Percentiles rank a stretch among this genome's conserved stretches.
These are phyloP conservation scores for Teunomyces tritomae DNA, from an alignment of 805 yeast genomes.

Conservation along the genomic window DNA sequence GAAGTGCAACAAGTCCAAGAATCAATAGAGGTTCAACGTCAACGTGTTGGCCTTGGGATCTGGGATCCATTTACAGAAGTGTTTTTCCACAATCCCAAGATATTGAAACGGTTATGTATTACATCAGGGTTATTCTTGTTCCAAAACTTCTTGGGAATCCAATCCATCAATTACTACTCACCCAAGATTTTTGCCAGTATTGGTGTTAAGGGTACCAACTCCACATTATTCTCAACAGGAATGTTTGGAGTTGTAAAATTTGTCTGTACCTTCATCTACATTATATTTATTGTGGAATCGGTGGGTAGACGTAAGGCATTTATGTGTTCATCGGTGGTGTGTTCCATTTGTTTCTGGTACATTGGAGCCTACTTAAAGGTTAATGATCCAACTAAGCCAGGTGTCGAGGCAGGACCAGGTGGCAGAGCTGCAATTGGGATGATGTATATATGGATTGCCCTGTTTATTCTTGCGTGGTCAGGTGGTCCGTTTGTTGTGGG, in stretches of 20 bases:
- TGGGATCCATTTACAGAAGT: slow-evolving; percentile 35
- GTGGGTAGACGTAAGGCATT: slow-evolving; percentile 36
- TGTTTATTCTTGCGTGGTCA: slow-evolving; percentile 40
- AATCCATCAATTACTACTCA: slow-evolving; percentile 39
- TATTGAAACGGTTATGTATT: slow-evolving; percentile 28
- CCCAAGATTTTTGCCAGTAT: slow-evolving; percentile 33
- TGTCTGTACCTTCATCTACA: slow-evolving; percentile 32
- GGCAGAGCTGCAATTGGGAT: slow-evolving; percentile 39
- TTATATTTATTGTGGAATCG: slow-evolving; percentile 34
- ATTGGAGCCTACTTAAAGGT: slow-evolving; percentile 36
- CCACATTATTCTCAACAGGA: slow-evolving; percentile 38
- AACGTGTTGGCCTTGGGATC: slow-evolving; percentile 29
- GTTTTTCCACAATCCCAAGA: slow-evolving; percentile 22
- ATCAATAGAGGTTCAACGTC: slow-evolving; percentile 27
- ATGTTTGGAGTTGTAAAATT: slow-evolving; percentile 40
- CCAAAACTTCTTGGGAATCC: slow-evolving; percentile 41
- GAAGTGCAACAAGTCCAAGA: slow-evolving; percentile 37
- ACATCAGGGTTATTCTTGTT: slow-evolving; percentile 33
- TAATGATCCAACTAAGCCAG: slow-evolving; percentile 32
- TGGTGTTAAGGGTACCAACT: slow-evolving; percentile 38
- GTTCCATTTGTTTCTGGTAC: slow-evolving; percentile 39
- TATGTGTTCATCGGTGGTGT: slow-evolving; percentile 32
- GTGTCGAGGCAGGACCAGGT: slow-evolving; percentile 34
- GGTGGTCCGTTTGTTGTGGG: slow-evolving; percentile 43
- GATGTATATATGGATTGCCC: slow-evolving; percentile 43